Percentiles rank a stretch among this genome's conserved stretches.
These are phyloP conservation scores for Nemania abortiva DNA, from an alignment of 2,329 filamentous ascomycete genomes.

Conservation along the genomic window DNA sequence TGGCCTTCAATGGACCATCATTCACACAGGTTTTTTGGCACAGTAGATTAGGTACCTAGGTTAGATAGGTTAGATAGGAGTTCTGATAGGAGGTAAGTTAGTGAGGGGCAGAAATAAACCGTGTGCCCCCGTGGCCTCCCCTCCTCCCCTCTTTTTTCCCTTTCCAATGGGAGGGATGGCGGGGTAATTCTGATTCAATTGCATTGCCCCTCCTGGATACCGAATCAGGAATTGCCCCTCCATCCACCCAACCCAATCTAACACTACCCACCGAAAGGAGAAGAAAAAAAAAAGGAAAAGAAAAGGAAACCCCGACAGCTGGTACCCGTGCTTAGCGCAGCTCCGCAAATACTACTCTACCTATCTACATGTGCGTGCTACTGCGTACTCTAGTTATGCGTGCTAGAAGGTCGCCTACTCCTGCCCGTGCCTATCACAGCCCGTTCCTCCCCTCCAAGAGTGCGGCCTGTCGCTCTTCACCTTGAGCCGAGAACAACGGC, in stretches of 20 bases:
- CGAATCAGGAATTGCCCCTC: slow-evolving; percentile 7
- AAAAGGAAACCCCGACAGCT: neutral
- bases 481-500: slow-evolving; percentile 16
- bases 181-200: slow-evolving; percentile 21
- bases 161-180: slow-evolving; percentile 7
- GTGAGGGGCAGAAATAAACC: slow-evolving; percentile 8
- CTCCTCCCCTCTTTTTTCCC: neutral
- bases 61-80: too few species aligned
- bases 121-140: neutral
- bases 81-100: neutral
- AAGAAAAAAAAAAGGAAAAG: neutral
- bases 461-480: neutral
- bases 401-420: neutral
- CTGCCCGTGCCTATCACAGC: slow-evolving; percentile 13
- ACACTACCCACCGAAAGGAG: neutral
- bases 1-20: neutral
- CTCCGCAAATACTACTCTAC: neutral
- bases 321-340: neutral
- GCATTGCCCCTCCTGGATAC: neutral
- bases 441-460: neutral
- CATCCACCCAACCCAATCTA: neutral
- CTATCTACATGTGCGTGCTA: too few species aligned
- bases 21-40: neutral
- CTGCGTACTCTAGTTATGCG: too few species aligned
- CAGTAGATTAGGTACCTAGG: too few species aligned